Evolutionary conservation across 2,329 filamentous ascomycete genomes (phyloP), one percentile per base, ranked within the genome.

Genomic region (Aspergillus fumigatiaffinis): DNA sequence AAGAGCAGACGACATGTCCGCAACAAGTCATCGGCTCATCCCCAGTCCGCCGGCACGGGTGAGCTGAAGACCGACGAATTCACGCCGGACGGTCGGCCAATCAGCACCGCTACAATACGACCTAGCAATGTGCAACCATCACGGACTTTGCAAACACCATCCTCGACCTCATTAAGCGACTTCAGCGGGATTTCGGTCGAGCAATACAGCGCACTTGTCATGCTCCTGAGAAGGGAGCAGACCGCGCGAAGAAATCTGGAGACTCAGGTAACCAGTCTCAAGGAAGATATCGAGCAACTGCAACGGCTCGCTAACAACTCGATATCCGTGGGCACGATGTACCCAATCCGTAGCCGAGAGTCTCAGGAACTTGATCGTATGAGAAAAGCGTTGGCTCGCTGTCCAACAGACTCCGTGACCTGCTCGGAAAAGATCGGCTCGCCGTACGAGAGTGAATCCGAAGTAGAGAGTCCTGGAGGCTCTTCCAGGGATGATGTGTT

Each of bases 181-280:
- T 66, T 69, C 51, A 61, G 64, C 29, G 66, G 68, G 7, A 75
- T 77, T 44, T 77, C 77, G 4, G 71, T 77, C 17, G 77, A 80
- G 46, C 76, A 80, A 54, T 79, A 80, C 60, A 78, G 76, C 56
- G 73, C 75, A 0, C 68, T 80, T 2, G 73, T 79, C 28, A 77
- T 73, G 12, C 69, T 80, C 1, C 70, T 81, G 12, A 73, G 76
- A 5, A 69, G 77, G 50, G 79, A 81, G 60, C 77, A 80, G 59
- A 73, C 71, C 4, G 78, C 79, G 1, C 76, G 79, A 29, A 71
- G 75, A 41, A 71, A 70, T 23, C 68, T 81, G 1, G 79, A 80
- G 62, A 67, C 67, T 35, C 76, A 81, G 61, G 70, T 80, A 3
- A 64, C 71, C 6, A 63, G 70, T 35, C 66, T 81, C 4, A 76